Evolutionary conservation across 169 alveolate species (phyloP), one percentile per base, ranked within the genome.

Genomic region (Plasmodium blacklocki): DNA sequence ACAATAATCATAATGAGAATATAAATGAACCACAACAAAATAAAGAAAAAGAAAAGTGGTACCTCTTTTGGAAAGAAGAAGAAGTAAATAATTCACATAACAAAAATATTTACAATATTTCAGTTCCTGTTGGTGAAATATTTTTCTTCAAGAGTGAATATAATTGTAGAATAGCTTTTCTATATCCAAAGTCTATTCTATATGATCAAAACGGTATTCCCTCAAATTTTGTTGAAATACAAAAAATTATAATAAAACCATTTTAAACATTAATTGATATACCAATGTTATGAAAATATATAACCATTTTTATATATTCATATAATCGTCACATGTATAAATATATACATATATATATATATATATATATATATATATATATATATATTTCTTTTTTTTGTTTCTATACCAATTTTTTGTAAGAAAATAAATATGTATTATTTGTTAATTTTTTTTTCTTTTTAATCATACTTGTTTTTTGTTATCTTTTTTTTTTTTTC

Each of bases 21-120:
- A 68, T 9, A 19, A 56, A 29, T 12, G 72, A 23, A 18, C 70
- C 45, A 23, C 62, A 45, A 60, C 6, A 43, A 15, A 23, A 0
- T 3, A 68, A n/a, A 52, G 68, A 29, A 15, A 80, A 18, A 14
- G 91, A 54, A 18, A 85, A 60, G 47, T 85, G 92, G 92, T 85
- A 63, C 58, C 23, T 85, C 12, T 85, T 85, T 39, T 85, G 92
- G 92, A 85, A 85, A 66, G 87, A 70, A 71, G 80, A 80, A 23
- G 45, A 67, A n/a, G 2, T 26, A 50, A 52, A 80, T 45, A 60
- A 39, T 52, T 15, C 9, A n/a, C 21, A 9, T 2, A 15, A 15
- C 11, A 18, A 54, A 26, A 15, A 5, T 15, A 54, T 26, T 21
- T 47, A 21, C 26, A 73, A 60, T 7, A 23, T 49, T 15, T 29